Evolutionary conservation across 129 eudicot species (phyloP).

Genomic region (Pseudognaphalium luteoalbum): DNA sequence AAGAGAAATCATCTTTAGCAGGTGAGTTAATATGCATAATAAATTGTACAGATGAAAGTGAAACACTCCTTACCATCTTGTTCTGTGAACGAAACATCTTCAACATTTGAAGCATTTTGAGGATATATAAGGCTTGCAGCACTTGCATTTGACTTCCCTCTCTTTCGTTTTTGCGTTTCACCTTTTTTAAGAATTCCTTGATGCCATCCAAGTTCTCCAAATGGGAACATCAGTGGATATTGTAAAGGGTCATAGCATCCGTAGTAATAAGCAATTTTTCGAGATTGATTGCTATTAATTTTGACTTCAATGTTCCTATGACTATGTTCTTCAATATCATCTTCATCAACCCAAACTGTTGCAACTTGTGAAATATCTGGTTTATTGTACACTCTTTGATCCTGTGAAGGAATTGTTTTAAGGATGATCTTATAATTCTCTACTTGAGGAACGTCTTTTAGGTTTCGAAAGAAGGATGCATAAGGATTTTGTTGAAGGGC

Average conservation of each 20-base stretch:
- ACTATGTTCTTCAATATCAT: background rate
- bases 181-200: background rate
- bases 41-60: background rate
- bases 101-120: background rate
- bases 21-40: too few relatives aligned
- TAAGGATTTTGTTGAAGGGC: background rate
- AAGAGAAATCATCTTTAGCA: background rate
- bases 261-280: background rate
- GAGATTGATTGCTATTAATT: background rate
- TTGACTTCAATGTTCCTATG: background rate
- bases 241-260: background rate
- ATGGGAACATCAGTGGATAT: background rate
- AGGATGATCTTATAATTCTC: background rate
- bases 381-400: background rate
- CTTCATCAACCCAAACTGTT: background rate
- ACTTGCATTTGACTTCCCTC: background rate
- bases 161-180: background rate
- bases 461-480: background rate
- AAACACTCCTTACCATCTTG: background rate
- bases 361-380: background rate
- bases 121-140: background rate
- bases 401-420: background rate
- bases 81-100: background rate
- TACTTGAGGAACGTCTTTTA: background rate
- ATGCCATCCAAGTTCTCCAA: background rate